Percentiles rank a stretch among this genome's conserved stretches.
phyloP scores from a whole-genome alignment of 2,329 filamentous ascomycete species.

The Cladosporium sp. region DNA sequence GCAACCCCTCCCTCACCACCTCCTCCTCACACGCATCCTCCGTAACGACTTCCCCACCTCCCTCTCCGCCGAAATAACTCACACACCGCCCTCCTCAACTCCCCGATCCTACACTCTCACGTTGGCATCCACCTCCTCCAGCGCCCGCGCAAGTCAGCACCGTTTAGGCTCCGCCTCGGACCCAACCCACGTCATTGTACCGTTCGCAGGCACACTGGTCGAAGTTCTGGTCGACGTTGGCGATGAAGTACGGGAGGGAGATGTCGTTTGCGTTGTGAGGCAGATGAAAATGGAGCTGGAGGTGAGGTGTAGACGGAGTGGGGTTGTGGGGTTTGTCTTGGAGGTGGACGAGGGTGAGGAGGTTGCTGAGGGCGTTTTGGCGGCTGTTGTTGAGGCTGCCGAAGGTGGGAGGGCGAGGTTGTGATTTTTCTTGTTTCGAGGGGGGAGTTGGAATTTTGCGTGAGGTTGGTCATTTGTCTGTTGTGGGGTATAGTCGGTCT shows the following conservation, averaged over 20 bases:
- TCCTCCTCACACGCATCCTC: constrained; percentile 50
- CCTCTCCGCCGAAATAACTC: constrained; percentile 49
- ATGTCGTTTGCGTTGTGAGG: constrained; percentile 55
- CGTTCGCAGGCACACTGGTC: constrained; percentile 55
- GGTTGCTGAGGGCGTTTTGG: constrained; percentile 52
- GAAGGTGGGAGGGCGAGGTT: constrained; percentile 13
- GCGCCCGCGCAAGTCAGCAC: constrained; percentile 37
- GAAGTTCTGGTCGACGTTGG: constrained; percentile 54
- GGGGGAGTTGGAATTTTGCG: neutral
- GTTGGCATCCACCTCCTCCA: constrained; percentile 43
- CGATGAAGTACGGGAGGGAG: constrained; percentile 45
- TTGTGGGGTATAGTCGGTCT: too few species aligned
- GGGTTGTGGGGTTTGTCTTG: constrained; percentile 47
- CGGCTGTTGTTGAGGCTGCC: constrained; percentile 44
- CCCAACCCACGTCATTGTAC: constrained; percentile 50
- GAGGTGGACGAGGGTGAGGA: constrained; percentile 53
- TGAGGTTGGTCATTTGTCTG: too few species aligned
- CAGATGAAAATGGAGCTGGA: constrained; percentile 71
- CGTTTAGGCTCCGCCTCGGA: constrained; percentile 48
- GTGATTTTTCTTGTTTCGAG: neutral
- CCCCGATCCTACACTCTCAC: constrained; percentile 37
- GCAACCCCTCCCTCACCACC: constrained; percentile 39
- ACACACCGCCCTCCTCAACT: constrained; percentile 35
- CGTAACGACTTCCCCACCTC: constrained; percentile 57
- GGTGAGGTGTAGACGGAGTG: constrained; percentile 47